These are phyloP conservation scores for Aspergillus felis DNA, from an alignment of 2,329 filamentous ascomycete genomes.

Conservation along the genomic window DNA sequence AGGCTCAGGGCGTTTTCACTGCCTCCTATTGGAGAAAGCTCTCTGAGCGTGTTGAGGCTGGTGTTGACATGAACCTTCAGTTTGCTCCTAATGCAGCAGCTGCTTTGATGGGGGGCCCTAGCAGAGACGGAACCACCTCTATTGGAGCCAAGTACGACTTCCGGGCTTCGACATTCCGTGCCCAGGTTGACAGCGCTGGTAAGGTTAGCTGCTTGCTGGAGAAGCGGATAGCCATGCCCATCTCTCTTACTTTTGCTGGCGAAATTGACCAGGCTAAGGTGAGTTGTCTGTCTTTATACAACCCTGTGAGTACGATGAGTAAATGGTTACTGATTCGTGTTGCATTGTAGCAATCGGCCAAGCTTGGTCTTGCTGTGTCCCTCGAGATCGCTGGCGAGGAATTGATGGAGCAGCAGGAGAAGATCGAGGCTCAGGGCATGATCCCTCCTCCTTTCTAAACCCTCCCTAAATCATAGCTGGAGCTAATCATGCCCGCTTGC, in stretches of 20 bases:
- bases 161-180: constrained; percentile 89
- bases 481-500: constrained; percentile 11
- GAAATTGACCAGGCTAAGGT: constrained; percentile 96
- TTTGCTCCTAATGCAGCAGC: constrained; percentile 63
- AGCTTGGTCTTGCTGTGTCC: constrained; percentile 90
- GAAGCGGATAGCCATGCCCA: constrained; percentile 90
- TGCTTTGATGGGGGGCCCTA: constrained; percentile 70
- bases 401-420: constrained; percentile 78
- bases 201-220: constrained; percentile 90
- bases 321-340: constrained; percentile 14
- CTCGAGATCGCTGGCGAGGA: constrained; percentile 83
- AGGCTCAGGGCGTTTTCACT: constrained; percentile 82
- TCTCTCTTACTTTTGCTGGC: constrained; percentile 90
- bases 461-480: constrained; percentile 8
- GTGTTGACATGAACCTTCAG: constrained; percentile 88
- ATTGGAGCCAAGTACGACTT: constrained; percentile 98
- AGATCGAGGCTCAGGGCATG: constrained; percentile 40
- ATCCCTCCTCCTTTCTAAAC: constrained; percentile 49
- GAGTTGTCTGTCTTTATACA: constrained; percentile 40
- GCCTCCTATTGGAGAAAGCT: constrained; percentile 91
- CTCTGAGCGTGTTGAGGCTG: constrained; percentile 93
- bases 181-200: constrained; percentile 91
- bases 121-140: constrained; percentile 85
- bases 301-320: background rate
- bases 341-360: constrained; percentile 73